Evolutionary conservation across 495 filamentous ascomycete species (phyloP), one percentile per base, ranked within the genome.

Genomic region (Penicillium cinerascens): DNA sequence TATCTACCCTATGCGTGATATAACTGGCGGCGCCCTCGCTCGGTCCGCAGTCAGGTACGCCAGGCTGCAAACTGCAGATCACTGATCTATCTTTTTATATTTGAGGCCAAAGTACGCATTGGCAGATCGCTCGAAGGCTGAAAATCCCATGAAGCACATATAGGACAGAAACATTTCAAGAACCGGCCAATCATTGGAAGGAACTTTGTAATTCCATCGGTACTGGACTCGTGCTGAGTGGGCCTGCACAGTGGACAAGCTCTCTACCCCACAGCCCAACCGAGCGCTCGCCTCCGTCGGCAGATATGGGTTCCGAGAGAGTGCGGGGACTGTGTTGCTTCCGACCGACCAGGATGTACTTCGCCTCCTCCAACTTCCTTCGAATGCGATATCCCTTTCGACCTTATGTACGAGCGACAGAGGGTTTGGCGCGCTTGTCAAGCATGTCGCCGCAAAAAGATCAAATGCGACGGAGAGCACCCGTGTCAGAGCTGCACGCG

Each of bases 351-450:
- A 23, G 2, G 6, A 23, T 3, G 29, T 3, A 15, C 8, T 33
- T 33, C 13, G 29, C 11, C 29, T 33, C 13, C 29, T 33, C 10
- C 29, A 13, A 33, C 29, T 33, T 13, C 8, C 29, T 33, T 33
- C 29, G 22, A 23, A 6, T 6, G 2, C 22, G 8, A 33, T 33
- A 13, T 3, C 11, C 10, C 29, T 13, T 33, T n/a, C 17, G 7
- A 23, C 20, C 9, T 13, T 9, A 56, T 56, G 54, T 56, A 56
- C 15, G 54, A 56, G 23, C 65, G 68, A 2, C 52, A 68, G 29
- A 52, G 67, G 3, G 67, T 68, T 26, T 70, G 65, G 45, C 60
- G 65, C 43, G 68, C 65, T 6, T 70, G 68, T 41, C 55, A 58
- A 35, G 41, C 54, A 41, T 61, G 59, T 49, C 59, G 55, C n/a